These are phyloP conservation scores for Yamadazyma dushanensis DNA, from an alignment of 1,139 yeast species.

Conservation along the genomic window DNA sequence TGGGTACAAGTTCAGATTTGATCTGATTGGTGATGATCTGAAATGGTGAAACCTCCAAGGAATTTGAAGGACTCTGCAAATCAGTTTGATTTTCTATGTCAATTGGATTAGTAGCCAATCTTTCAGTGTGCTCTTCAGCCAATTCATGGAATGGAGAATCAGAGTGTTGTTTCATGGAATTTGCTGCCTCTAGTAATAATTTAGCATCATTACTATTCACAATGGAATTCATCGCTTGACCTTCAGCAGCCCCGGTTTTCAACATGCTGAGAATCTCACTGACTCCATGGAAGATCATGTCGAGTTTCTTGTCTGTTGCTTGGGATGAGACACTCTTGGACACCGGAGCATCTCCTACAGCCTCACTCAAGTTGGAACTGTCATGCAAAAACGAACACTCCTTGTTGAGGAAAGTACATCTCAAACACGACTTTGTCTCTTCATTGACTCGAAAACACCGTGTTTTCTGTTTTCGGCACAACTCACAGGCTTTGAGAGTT, in stretches of 20 bases:
- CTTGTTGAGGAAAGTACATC: slow-evolving; percentile 53
- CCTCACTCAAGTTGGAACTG: not conserved
- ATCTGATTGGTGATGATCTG: slow-evolving; percentile 41
- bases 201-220: slow-evolving; percentile 24
- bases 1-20: slow-evolving; percentile 30
- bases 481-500: slow-evolving; percentile 57
- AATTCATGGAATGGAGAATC: slow-evolving; percentile 3
- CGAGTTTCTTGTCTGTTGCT: slow-evolving; percentile 19
- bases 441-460: slow-evolving; percentile 55
- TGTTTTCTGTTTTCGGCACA: slow-evolving; percentile 63
- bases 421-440: slow-evolving; percentile 47
- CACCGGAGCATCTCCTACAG: slow-evolving; percentile 5
- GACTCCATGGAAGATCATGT: slow-evolving; percentile 33
- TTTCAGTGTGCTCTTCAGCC: slow-evolving; percentile 11
- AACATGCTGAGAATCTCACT: slow-evolving; percentile 29
- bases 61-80: slow-evolving; percentile 41
- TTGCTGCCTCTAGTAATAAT: slow-evolving; percentile 29
- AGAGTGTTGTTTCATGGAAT: slow-evolving; percentile 20
- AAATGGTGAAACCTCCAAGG: slow-evolving; percentile 53
- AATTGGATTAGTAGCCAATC: slow-evolving; percentile 15
- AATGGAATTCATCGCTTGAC: slow-evolving; percentile 1
- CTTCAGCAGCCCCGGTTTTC: slow-evolving; percentile 13
- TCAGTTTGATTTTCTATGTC: slow-evolving; percentile 23
- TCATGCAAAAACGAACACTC: slow-evolving; percentile 46
- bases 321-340: not conserved